Evolutionary conservation across 148 eudicot species (phyloP).

Genomic region (Chenopodium suecicum): DNA sequence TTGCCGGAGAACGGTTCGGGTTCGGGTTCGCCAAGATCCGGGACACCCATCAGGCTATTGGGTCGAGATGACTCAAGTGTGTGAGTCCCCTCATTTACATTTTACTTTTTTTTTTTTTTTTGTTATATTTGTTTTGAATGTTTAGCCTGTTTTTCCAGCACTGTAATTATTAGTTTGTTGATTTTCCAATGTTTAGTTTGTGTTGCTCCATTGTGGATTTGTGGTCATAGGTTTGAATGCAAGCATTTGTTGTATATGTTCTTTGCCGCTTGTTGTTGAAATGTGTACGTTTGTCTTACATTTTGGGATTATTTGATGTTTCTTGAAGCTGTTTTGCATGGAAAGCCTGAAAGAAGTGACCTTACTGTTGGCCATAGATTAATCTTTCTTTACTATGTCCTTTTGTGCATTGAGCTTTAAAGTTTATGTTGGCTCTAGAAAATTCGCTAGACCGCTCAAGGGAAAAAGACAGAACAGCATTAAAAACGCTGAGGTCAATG

Average conservation of each 20-base stretch:
- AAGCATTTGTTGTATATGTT: neutral
- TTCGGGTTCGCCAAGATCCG: slow-evolving; percentile 43
- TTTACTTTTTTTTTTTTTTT: neutral
- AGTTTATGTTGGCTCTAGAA: neutral
- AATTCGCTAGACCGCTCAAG: neutral
- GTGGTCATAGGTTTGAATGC: neutral
- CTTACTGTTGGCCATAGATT: neutral
- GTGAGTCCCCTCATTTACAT: slow-evolving; percentile 51
- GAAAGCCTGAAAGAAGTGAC: neutral
- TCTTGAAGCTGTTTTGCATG: neutral
- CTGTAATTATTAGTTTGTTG: neutral
- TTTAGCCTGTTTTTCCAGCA: slow-evolving; percentile 2
- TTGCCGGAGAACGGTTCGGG: slow-evolving; percentile 38
- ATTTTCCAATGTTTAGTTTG: neutral
- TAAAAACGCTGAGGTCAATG: neutral
- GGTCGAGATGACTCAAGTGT: slow-evolving; percentile 73
- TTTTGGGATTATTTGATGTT: neutral
- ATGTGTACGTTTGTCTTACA: neutral
- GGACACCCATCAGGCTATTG: slow-evolving; percentile 74
- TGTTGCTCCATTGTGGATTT: neutral
- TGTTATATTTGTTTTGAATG: neutral
- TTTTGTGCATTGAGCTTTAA: neutral
- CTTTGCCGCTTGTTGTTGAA: neutral
- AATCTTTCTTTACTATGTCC: neutral
- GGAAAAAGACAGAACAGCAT: neutral